Evolutionary conservation across 768 basidiomycete species (phyloP).

Genomic region (Tricholoma saponaceum): DNA sequence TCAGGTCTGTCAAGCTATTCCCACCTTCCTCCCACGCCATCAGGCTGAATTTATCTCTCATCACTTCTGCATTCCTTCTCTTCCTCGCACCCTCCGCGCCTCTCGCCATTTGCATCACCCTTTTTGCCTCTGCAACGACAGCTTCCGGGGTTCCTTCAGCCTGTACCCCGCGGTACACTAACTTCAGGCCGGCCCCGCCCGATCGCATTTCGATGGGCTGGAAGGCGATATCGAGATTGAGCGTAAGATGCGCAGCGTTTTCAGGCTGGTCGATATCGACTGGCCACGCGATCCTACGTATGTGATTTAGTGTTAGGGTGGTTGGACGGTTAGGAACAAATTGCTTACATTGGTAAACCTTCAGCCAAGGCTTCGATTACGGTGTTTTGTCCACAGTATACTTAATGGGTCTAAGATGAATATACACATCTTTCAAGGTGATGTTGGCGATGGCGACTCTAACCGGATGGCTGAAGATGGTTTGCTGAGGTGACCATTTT

Average conservation of each 20-base stretch:
- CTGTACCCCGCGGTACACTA: slow-evolving; percentile 4
- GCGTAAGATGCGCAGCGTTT: slow-evolving; percentile 11
- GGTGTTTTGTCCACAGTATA: slow-evolving; percentile 18
- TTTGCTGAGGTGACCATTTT: slow-evolving; percentile 18
- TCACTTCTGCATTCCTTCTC: not conserved
- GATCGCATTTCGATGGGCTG: slow-evolving; percentile 18
- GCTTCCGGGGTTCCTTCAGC: slow-evolving; percentile 14
- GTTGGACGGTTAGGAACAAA: not conserved
- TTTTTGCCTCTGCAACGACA: slow-evolving; percentile 10
- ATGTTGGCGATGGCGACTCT: not conserved
- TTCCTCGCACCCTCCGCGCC: not conserved
- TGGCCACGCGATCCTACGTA: slow-evolving; percentile 21
- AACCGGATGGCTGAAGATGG: slow-evolving; percentile 16
- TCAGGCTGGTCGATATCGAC: slow-evolving; percentile 18
- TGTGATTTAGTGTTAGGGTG: not conserved
- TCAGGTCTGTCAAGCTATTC: not conserved
- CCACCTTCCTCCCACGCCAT: not conserved
- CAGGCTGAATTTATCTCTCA: not conserved
- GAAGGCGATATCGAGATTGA: slow-evolving; percentile 15
- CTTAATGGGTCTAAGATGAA: too few relatives aligned
- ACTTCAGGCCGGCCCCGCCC: slow-evolving; percentile 10
- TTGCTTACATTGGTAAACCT: slow-evolving; percentile 18
- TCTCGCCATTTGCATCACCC: not conserved
- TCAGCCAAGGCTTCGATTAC: slow-evolving; percentile 16
- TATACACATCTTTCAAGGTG: not conserved